Conservation (phyloP, 805 yeast species). For the Dipodascopsis tothii region DNA sequence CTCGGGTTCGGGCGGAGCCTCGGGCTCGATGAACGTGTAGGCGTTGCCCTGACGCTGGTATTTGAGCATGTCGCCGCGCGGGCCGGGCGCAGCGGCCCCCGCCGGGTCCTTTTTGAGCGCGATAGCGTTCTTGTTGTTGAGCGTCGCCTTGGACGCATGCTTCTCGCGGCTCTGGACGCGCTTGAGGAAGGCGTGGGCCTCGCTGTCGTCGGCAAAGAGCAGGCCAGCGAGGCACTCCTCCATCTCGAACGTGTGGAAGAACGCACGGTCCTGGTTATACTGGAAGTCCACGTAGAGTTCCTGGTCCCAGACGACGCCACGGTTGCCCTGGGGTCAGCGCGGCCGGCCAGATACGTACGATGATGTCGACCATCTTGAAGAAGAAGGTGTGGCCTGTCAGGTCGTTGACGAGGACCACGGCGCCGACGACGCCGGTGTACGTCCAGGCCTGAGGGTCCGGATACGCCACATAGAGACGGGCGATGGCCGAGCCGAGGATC, state of each 20-base stretch:
- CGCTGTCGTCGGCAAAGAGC: conserved; percentile 78
- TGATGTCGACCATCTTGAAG: conserved; percentile 77
- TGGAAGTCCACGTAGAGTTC: conserved; percentile 82
- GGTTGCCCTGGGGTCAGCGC: conserved; percentile 42
- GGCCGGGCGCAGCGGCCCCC: conserved; percentile 42
- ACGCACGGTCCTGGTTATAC: conserved; percentile 88
- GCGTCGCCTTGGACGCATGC: conserved; percentile 79
- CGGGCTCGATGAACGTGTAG: conserved; percentile 31
- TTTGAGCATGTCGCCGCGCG: conserved; percentile 43
- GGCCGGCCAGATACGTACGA: conserved; percentile 12
- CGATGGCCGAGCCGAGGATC: conserved; percentile 83
- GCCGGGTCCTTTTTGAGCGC: conserved; percentile 55
- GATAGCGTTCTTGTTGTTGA: conserved; percentile 79
- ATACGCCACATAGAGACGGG: conserved; percentile 79
- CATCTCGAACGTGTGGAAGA: conserved; percentile 88
- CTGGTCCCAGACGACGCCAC: conserved; percentile 96
- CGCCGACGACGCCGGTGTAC: conserved; percentile 85
- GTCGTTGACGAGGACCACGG: conserved; percentile 80
- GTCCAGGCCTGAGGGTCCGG: conserved; percentile 78
- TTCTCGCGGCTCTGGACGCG: conserved; percentile 67
- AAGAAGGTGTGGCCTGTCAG: conserved; percentile 90
- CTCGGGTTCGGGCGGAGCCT: conserved; percentile 4
- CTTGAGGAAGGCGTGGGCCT: conserved; percentile 79
- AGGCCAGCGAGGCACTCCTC: conserved; percentile 85
- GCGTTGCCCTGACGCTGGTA: conserved; percentile 20